phyloP scores from a whole-genome alignment of 1,284 basidiomycete genomes.

The Sanghuangporus baumii region DNA sequence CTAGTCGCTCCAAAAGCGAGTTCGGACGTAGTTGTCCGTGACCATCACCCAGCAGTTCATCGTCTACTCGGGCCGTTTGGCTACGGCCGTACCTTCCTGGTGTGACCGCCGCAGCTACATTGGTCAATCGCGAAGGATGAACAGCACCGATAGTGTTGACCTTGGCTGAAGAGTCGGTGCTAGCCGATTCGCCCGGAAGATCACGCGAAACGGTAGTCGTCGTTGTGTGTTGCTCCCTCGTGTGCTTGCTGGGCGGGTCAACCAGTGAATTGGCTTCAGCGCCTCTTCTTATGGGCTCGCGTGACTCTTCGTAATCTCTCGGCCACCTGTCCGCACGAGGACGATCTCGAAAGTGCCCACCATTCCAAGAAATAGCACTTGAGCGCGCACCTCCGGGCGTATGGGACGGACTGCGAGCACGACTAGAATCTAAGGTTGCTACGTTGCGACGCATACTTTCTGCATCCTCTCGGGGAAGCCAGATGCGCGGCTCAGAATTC shows the following conservation, averaged over 20 bases:
- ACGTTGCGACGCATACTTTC: not conserved
- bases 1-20: constrained; percentile 14
- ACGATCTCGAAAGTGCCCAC: too few relatives aligned
- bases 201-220: not conserved
- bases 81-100: not conserved
- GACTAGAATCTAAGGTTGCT: not conserved
- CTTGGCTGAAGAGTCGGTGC: not conserved
- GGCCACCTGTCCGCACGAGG: not conserved
- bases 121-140: constrained; percentile 2
- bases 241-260: not conserved
- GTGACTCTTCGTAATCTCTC: not conserved
- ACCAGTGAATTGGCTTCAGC: not conserved
- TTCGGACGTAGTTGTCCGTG: constrained; percentile 3
- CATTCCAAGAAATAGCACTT: too few relatives aligned
- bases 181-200: not conserved
- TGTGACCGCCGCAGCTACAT: not conserved
- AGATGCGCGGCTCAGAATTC: constrained; percentile 3
- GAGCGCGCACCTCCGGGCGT: not conserved
- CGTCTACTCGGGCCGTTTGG: not conserved
- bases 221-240: not conserved
- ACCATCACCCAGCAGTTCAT: not conserved
- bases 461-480: constrained; percentile 12
- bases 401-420: not conserved
- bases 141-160: not conserved
- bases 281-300: not conserved